Conservation (phyloP, 805 yeast genomes). For the Sugiyamaella smithiae region DNA sequence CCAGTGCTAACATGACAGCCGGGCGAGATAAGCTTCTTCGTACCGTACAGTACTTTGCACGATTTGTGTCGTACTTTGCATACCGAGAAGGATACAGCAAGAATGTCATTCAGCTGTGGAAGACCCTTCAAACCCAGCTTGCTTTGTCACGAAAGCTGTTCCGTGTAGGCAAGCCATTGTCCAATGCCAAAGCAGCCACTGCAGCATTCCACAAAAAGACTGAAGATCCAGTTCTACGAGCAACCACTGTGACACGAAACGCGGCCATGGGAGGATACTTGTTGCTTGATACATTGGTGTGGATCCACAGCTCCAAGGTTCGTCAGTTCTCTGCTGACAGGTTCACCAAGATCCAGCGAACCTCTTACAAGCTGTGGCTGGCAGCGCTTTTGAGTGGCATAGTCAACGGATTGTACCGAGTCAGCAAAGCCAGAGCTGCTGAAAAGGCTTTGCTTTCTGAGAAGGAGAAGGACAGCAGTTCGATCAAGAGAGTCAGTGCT, state of each 20-base stretch:
- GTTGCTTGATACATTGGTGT: conserved; percentile 34
- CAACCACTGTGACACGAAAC: conserved; percentile 38
- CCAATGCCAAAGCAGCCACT: conserved; percentile 64
- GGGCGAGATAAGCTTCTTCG: conserved; percentile 83
- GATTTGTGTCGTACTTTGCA: conserved; percentile 65
- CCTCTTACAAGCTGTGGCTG: conserved; percentile 75
- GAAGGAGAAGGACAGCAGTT: conserved; percentile 39
- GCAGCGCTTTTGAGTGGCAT: conserved; percentile 64
- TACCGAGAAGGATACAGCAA: conserved; percentile 53
- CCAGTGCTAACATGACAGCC: conserved; percentile 32
- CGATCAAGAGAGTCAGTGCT: conserved; percentile 39
- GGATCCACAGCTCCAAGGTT: conserved; percentile 31
- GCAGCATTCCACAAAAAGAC: conserved; percentile 68
- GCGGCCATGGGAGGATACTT: conserved; percentile 36
- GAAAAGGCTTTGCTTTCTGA: conserved; percentile 37
- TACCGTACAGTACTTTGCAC: conserved; percentile 71
- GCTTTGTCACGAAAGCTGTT: conserved; percentile 76
- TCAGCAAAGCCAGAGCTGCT: conserved; percentile 34
- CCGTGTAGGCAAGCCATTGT: conserved; percentile 77
- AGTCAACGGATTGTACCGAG: conserved; percentile 53
- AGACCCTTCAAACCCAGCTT: conserved; percentile 58
- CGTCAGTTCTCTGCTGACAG: conserved; percentile 34
- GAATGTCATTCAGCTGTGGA: conserved; percentile 48
- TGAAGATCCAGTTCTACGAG: conserved; percentile 54
- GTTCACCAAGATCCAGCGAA: conserved; percentile 37